Evolutionary conservation across 805 yeast species (phyloP).

Genomic region (Candida andamanensis): DNA sequence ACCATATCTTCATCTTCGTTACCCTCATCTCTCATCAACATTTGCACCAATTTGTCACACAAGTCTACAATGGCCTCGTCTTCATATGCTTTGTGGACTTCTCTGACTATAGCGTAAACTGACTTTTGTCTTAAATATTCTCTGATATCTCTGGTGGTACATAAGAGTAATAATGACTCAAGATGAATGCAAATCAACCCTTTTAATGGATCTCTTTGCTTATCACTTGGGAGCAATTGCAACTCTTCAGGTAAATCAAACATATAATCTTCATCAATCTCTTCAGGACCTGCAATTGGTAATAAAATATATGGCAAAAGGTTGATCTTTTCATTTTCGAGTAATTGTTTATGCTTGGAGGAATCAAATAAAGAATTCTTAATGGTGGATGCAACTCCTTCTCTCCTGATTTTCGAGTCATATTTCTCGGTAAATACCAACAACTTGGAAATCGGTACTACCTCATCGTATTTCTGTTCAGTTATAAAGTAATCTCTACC

Average conservation of each 20-base stretch:
- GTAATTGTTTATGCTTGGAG: constrained; percentile 54
- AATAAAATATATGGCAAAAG: constrained; percentile 74
- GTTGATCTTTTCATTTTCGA: constrained; percentile 61
- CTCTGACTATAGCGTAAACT: constrained; percentile 83
- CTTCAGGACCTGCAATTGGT: constrained; percentile 76
- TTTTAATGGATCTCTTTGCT: constrained; percentile 65
- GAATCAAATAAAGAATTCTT: constrained; percentile 85
- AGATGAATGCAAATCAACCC: constrained; percentile 67
- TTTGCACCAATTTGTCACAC: constrained; percentile 81
- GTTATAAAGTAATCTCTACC: constrained; percentile 79
- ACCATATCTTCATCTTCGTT: constrained; percentile 34
- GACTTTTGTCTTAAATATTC: constrained; percentile 74
- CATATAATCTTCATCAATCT: constrained; percentile 78
- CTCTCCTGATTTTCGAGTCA: constrained; percentile 75
- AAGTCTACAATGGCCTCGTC: constrained; percentile 49
- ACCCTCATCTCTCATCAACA: constrained; percentile 88
- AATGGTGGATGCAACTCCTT: constrained; percentile 88
- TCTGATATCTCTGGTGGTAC: constrained; percentile 70
- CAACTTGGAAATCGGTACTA: constrained; percentile 76
- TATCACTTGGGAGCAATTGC: constrained; percentile 71
- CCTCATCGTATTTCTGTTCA: constrained; percentile 65
- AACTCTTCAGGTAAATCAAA: constrained; percentile 85
- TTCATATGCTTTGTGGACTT: constrained; percentile 63
- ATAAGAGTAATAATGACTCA: constrained; percentile 73
- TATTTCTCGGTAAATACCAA: constrained; percentile 79